A percentile compares a stretch with the other conserved stretches of the same genome.
These are phyloP conservation scores for Kodamaea kakaduensis DNA, from an alignment of 805 yeast species.

Conservation along the genomic window DNA sequence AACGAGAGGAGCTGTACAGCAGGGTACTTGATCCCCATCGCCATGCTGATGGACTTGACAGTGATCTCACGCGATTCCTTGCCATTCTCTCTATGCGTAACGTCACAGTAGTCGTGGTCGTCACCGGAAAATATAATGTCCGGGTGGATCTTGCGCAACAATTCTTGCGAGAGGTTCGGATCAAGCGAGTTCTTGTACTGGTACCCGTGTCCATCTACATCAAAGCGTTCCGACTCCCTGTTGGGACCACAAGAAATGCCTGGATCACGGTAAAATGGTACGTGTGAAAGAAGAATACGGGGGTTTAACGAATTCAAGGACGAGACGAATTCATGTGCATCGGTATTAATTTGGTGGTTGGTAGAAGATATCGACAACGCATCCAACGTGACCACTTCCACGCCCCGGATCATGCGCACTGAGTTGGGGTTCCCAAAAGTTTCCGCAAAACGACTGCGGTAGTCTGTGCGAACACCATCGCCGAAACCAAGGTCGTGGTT, in stretches of 20 bases:
- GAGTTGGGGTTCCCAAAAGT: slow-evolving; percentile 33
- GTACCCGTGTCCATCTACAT: slow-evolving; percentile 18
- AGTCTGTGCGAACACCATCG: slow-evolving; percentile 20
- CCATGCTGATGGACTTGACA: slow-evolving; percentile 87
- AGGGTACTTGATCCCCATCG: slow-evolving; percentile 72
- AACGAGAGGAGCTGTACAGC: slow-evolving; percentile 39
- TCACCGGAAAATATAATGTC: slow-evolving; percentile 24
- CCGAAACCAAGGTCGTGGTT: slow-evolving; percentile 29
- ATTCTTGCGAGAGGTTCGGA: slow-evolving; percentile 14
- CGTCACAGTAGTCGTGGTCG: slow-evolving; percentile 79
- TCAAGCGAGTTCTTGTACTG: slow-evolving; percentile 24
- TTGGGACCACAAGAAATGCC: slow-evolving; percentile 19
- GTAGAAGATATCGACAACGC: slow-evolving; percentile 18
- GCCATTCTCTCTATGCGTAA: slow-evolving; percentile 43
- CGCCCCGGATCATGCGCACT: slow-evolving; percentile 23
- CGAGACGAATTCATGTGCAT: slow-evolving; percentile 15
- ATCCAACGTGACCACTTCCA: slow-evolving; percentile 26
- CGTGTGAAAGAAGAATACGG: slow-evolving; percentile 21
- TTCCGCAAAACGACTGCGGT: slow-evolving; percentile 26
- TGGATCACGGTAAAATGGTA: slow-evolving; percentile 22
- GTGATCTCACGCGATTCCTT: slow-evolving; percentile 58
- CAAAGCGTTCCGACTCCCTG: slow-evolving; percentile 15
- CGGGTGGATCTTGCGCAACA: slow-evolving; percentile 18
- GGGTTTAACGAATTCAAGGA: slow-evolving; percentile 12
- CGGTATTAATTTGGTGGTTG: slow-evolving; percentile 11